These are phyloP conservation scores for Cystobasidium tubakii DNA, from an alignment of 768 basidiomycete species.

Conservation along the genomic window DNA sequence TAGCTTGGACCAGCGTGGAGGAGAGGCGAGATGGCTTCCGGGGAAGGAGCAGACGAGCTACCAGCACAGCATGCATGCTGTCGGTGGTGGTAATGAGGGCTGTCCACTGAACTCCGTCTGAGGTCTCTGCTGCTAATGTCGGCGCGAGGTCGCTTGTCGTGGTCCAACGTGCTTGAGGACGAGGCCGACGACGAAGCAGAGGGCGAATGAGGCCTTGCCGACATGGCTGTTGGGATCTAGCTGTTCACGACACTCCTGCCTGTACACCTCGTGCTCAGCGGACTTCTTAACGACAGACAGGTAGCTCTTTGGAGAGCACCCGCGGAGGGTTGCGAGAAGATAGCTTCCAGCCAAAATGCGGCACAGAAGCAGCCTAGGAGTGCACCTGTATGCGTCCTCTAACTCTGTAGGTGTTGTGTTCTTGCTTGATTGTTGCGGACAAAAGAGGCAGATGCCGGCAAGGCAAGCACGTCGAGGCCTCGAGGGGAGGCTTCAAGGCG, in stretches of 20 bases:
- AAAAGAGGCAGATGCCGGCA: too few species aligned
- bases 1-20: background rate
- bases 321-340: too few species aligned
- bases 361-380: too few species aligned
- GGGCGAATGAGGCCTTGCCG: background rate
- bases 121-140: background rate
- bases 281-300: too few species aligned
- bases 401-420: too few species aligned
- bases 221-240: background rate
- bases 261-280: too few species aligned
- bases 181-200: slow-evolving; percentile 17
- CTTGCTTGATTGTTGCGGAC: too few species aligned
- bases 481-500: too few species aligned
- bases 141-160: background rate
- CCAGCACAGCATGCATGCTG: background rate
- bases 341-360: too few species aligned
- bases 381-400: too few species aligned
- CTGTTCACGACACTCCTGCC: background rate
- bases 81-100: background rate
- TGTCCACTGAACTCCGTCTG: background rate
- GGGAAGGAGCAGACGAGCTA: background rate
- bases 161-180: background rate
- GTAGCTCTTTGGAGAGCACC: too few species aligned
- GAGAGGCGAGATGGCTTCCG: background rate
- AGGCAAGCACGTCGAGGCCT: too few species aligned